Conservation (phyloP, 768 basidiomycete genomes). For the Russula vinacea region DNA sequence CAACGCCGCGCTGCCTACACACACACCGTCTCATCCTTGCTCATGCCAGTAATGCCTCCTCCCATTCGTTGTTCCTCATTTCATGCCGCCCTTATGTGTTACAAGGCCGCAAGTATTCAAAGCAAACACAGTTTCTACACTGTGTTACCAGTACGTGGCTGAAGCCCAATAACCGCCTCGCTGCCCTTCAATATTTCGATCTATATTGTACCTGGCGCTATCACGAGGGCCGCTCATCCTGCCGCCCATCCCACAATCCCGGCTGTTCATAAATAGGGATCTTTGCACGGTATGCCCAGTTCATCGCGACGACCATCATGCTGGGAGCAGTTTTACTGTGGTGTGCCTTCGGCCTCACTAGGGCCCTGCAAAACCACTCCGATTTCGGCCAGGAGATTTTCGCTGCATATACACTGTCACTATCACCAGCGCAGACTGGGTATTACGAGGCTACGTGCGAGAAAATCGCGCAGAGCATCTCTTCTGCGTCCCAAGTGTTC, state of each 20-base stretch:
- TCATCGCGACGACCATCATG: neutral
- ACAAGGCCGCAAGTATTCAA: neutral
- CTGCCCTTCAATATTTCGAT: neutral
- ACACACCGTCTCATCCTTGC: neutral
- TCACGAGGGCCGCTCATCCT: neutral
- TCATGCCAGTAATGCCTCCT: neutral
- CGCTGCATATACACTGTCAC: neutral
- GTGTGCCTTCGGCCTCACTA: neutral
- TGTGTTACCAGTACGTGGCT: neutral
- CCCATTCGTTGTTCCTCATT: neutral
- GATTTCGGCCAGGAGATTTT: neutral
- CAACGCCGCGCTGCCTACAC: too few species aligned
- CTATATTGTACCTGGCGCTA: neutral
- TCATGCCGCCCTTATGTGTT: too few species aligned
- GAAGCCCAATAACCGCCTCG: neutral
- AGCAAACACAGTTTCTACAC: neutral
- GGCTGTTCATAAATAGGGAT: neutral
- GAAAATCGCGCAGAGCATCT: neutral
- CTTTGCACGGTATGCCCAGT: neutral
- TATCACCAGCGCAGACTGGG: too few species aligned
- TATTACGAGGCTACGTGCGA: neutral
- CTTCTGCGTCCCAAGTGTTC: constrained; percentile 9
- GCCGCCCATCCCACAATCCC: neutral
- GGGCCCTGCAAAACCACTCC: neutral
- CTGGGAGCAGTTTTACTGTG: neutral